Conservation (phyloP, 2,329 filamentous ascomycete species). For the Aspergillus hortae region DNA sequence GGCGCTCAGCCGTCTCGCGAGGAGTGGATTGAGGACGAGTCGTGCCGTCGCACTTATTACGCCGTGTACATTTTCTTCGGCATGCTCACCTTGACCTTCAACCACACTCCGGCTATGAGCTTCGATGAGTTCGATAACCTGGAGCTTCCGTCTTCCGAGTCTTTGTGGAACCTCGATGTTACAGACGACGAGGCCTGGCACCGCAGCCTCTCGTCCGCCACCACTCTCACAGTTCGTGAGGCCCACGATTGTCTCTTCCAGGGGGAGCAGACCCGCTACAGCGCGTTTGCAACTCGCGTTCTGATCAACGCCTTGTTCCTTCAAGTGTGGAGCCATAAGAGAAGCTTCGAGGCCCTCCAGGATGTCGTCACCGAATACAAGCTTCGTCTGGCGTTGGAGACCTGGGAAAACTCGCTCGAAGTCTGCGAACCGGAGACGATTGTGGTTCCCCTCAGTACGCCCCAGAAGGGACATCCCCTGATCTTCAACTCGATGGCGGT, state of each 20-base stretch:
- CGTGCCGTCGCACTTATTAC: constrained; percentile 93
- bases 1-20: constrained; percentile 70
- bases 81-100: constrained; percentile 89
- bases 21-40: constrained; percentile 96
- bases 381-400: constrained; percentile 88
- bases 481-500: constrained; percentile 98
- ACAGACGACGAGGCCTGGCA: constrained; percentile 79
- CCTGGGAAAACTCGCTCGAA: constrained; percentile 97
- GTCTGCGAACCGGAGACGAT: constrained; percentile 89
- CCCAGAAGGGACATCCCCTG: constrained; percentile 91
- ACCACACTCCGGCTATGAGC: constrained; percentile 95
- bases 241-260: constrained; percentile 95
- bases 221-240: constrained; percentile 81
- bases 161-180: constrained; percentile 83
- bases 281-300: constrained; percentile 91
- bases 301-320: constrained; percentile 99
- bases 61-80: constrained; percentile 99
- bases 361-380: constrained; percentile 99
- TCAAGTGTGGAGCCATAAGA: constrained; percentile 98
- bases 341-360: constrained; percentile 93
- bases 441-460: constrained; percentile 83
- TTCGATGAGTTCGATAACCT: constrained; percentile 97
- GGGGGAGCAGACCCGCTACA: constrained; percentile 85
- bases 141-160: constrained; percentile 88
- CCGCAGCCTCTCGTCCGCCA: constrained; percentile 68